A percentile compares a stretch with the other conserved stretches of the same genome.
Evolutionary conservation across 768 basidiomycete genomes (phyloP).

Genomic region (Pluteus cervinus): DNA sequence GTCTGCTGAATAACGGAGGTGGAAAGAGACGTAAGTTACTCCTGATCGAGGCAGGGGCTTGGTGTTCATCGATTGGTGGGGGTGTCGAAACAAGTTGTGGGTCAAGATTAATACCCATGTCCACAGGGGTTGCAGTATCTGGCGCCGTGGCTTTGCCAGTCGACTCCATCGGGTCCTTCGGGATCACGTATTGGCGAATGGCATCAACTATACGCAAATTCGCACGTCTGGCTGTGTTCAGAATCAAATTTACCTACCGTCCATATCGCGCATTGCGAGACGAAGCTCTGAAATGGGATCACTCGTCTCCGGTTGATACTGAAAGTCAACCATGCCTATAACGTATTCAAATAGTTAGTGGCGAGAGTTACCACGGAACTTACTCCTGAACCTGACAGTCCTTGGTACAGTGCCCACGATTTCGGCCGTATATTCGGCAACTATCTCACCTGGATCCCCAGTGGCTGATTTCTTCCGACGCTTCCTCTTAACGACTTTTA

Average conservation of each 20-base stretch:
- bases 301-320: conserved; percentile 69
- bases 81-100: conserved; percentile 31
- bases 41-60: conserved; percentile 15
- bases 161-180: too few relatives aligned
- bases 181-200: conserved; percentile 64
- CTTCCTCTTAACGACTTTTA: conserved; percentile 77
- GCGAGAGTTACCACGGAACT: conserved; percentile 20
- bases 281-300: conserved; percentile 72
- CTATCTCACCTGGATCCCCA: conserved; percentile 17
- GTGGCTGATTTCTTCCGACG: conserved; percentile 31
- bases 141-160: too few relatives aligned
- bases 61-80: conserved; percentile 4
- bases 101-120: conserved; percentile 39
- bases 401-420: conserved; percentile 72
- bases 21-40: conserved; percentile 77
- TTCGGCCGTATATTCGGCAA: conserved; percentile 72
- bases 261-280: conserved; percentile 69
- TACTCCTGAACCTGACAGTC: conserved; percentile 88
- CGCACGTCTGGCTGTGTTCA: conserved; percentile 1
- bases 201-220: conserved; percentile 56
- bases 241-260: conserved; percentile 48
- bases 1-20: conserved; percentile 84
- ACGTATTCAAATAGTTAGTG: neutral
- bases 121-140: conserved; percentile 41
- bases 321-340: conserved; percentile 90